phyloP scores from a whole-genome alignment of 2,329 filamentous ascomycete species.

The Septoria linicola region DNA sequence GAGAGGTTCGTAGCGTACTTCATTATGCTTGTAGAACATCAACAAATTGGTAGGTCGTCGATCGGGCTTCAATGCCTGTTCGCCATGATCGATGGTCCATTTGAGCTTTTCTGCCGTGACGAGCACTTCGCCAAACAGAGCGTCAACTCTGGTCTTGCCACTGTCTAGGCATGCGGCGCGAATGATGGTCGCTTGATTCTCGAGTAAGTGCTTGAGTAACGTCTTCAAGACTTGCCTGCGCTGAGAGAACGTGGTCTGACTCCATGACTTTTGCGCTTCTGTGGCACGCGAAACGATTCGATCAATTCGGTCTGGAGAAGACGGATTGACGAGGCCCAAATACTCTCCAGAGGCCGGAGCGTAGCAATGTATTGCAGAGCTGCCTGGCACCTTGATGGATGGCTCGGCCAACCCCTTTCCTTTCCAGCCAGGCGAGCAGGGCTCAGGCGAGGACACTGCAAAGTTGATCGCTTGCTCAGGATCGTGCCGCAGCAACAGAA shows the following conservation, averaged over 20 bases:
- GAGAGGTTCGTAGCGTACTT: conserved; percentile 84
- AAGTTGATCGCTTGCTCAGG: conserved; percentile 30
- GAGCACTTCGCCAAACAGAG: conserved; percentile 88
- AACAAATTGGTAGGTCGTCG: conserved; percentile 81
- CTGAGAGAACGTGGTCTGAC: conserved; percentile 71
- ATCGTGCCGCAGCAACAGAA: conserved; percentile 15
- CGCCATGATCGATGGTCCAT: conserved; percentile 91
- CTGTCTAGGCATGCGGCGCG: conserved; percentile 84
- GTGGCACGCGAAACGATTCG: conserved; percentile 70
- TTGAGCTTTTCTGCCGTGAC: conserved; percentile 91
- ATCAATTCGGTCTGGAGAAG: conserved; percentile 75
- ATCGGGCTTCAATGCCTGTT: conserved; percentile 71
- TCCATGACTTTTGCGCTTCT: conserved; percentile 75
- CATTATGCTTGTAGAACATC: conserved; percentile 94
- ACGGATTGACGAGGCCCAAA: conserved; percentile 75
- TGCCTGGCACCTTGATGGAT: conserved; percentile 63
- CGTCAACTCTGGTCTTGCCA: conserved; percentile 94
- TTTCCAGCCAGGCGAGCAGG: conserved; percentile 55
- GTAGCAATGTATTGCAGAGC: conserved; percentile 75
- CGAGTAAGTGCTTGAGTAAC: conserved; percentile 77
- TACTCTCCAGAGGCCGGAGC: conserved; percentile 84
- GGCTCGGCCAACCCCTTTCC: conserved; percentile 59
- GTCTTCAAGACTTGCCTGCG: conserved; percentile 77
- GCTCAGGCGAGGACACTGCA: conserved; percentile 56
- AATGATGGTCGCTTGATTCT: conserved; percentile 86